Percentiles rank a stretch among this genome's conserved stretches.
Evolutionary conservation across 345 rosid genomes (phyloP).

Genomic region (Lepidium africanum): DNA sequence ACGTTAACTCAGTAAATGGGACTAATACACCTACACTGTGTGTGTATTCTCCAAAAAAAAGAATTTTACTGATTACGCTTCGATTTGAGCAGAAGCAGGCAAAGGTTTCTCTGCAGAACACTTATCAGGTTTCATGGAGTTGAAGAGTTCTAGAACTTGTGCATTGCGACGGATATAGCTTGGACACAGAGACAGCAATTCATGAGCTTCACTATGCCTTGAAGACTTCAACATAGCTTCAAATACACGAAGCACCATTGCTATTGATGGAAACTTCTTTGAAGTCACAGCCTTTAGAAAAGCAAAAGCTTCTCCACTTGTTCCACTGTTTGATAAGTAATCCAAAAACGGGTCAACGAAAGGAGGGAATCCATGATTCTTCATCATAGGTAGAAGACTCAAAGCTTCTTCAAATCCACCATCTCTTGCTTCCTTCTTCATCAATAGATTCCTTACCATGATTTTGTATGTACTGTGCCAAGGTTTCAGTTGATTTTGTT

Average conservation of each 20-base stretch:
- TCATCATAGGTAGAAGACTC: slow-evolving; percentile 60
- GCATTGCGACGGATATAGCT: slow-evolving; percentile 57
- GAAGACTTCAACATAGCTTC: slow-evolving; percentile 61
- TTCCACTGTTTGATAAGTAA: slow-evolving; percentile 59
- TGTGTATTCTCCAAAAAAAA: too few relatives aligned
- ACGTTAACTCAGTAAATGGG: too few relatives aligned
- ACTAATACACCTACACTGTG: too few relatives aligned
- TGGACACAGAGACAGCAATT: slow-evolving; percentile 61
- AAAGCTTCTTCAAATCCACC: slow-evolving; percentile 66
- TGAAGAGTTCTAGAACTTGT: slow-evolving; percentile 70
- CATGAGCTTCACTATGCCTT: slow-evolving; percentile 65
- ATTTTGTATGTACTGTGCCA: slow-evolving; percentile 56
- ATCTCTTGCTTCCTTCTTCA: slow-evolving; percentile 46
- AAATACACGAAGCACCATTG: slow-evolving; percentile 53
- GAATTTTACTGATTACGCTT: neutral
- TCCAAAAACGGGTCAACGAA: slow-evolving; percentile 57
- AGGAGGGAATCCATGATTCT: slow-evolving; percentile 66
- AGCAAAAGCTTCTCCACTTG: slow-evolving; percentile 48
- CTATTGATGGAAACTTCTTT: slow-evolving; percentile 64
- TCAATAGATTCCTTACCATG: slow-evolving; percentile 54
- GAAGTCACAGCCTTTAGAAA: slow-evolving; percentile 55
- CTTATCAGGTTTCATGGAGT: slow-evolving; percentile 33
- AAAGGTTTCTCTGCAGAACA: slow-evolving; percentile 14
- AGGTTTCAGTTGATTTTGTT: slow-evolving; percentile 45
- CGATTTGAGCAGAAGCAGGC: slow-evolving; percentile 43